Percentiles rank a stretch among this genome's conserved stretches.
phyloP scores from a whole-genome alignment of 192 early-diverging fungal species.

The Backusella liffmaniae region DNA sequence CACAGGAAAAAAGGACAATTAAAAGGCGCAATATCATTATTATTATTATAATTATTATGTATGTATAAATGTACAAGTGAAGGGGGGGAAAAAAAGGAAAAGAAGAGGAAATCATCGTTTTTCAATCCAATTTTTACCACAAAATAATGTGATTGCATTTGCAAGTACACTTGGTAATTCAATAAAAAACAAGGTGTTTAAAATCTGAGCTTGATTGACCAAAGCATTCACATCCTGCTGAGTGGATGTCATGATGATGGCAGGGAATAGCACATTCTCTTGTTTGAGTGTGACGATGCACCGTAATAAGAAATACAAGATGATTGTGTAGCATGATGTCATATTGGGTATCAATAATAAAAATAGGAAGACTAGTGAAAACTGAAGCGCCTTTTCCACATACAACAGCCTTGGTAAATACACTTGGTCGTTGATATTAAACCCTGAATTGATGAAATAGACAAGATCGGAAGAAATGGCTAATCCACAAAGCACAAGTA shows the following conservation, averaged over 20 bases:
- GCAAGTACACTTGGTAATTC: neutral
- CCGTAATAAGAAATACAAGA: neutral
- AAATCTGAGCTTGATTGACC: neutral
- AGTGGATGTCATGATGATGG: neutral
- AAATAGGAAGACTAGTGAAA: neutral
- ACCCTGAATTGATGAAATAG: neutral
- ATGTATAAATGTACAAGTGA: neutral
- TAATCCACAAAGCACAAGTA: neutral
- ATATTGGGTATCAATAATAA: neutral
- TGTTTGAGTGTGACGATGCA: neutral
- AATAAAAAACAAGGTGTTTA: neutral
- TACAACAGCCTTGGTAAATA: neutral
- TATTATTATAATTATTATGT: neutral
- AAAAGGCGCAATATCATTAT: neutral
- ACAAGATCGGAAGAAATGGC: neutral
- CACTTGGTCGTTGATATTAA: neutral
- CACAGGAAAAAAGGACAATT: constrained; percentile 11
- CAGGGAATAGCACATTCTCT: neutral
- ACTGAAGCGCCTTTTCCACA: neutral
- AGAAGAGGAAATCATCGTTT: neutral
- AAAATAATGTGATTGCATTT: neutral
- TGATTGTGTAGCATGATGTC: neutral
- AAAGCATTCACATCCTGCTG: neutral
- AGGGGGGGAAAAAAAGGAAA: neutral
- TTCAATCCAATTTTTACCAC: neutral